phyloP scores from a whole-genome alignment of 495 filamentous ascomycete species.

The Cudoniella acicularis region DNA sequence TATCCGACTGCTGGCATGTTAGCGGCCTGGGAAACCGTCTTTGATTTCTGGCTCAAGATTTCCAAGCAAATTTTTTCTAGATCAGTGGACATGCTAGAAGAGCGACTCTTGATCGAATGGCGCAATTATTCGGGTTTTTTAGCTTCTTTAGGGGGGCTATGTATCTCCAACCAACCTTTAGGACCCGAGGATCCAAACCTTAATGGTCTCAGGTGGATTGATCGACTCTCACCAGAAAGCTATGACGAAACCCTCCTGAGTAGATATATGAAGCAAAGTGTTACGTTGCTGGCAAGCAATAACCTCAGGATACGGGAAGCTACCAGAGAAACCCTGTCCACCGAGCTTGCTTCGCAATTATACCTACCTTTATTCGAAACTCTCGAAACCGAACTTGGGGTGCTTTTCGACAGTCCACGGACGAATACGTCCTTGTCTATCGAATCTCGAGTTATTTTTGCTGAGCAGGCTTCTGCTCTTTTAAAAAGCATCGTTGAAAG shows the following conservation, averaged over 20 bases:
- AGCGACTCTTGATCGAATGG: constrained; percentile 56
- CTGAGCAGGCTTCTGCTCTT: constrained; percentile 59
- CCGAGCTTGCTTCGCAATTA: constrained; percentile 53
- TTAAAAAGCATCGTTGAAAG: constrained; percentile 59
- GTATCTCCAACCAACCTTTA: constrained; percentile 52
- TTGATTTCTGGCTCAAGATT: constrained; percentile 55
- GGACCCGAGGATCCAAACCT: constrained; percentile 52
- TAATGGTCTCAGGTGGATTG: constrained; percentile 57
- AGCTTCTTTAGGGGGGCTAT: constrained; percentile 61
- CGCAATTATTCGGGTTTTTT: constrained; percentile 64
- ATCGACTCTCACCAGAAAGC: constrained; percentile 50
- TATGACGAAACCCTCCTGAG: constrained; percentile 55
- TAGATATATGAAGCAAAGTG: constrained; percentile 55
- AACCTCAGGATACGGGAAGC: constrained; percentile 60
- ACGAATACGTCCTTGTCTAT: constrained; percentile 46
- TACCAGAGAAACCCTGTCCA: constrained; percentile 57
- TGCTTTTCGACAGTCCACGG: constrained; percentile 49
- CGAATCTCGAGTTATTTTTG: constrained; percentile 58
- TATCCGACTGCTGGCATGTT: constrained; percentile 57
- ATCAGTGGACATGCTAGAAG: constrained; percentile 44
- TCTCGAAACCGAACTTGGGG: constrained; percentile 57
- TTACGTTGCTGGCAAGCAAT: constrained; percentile 57
- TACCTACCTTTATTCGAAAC: constrained; percentile 58
- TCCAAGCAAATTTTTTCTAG: constrained; percentile 54
- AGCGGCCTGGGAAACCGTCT: constrained; percentile 60